Evolutionary conservation across 257 asterid species (phyloP), one percentile per base, ranked within the genome.

Genomic region (Oldenlandia corymbosa): DNA sequence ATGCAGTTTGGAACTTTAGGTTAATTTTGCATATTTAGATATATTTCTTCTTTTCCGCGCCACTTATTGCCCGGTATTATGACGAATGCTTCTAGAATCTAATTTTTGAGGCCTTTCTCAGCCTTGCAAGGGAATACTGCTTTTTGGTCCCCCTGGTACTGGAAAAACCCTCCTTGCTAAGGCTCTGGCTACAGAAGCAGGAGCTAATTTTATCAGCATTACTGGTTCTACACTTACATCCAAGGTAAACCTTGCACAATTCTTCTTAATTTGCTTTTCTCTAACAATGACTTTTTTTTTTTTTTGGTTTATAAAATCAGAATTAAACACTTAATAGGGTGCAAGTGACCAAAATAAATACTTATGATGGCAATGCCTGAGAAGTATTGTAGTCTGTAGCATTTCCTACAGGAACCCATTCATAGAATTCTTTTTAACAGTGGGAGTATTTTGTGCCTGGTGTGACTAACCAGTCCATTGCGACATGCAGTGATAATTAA

Each of bases 91-190:
- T 28, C 45, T 62, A 52, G 24, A 53, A 20, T 55, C 28, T 62
- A 54, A 53, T 69, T 53, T 6, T 27, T 49, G 7, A 32, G 4
- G 31, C 52, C 57, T 57, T 65, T 43, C 16, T 75, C 88, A 93
- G 99, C 99, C 99, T 72, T 93, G 99, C 94, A 93, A 93, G 81
- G 99, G 99, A 30, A 83, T 93, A 69, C 80, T 93, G 75, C 97
- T 93, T 50, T 90, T 93, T 74, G 99, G 99, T 14, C 99, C 99
- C 62, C 99, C 99, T 34, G 99, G 99, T 67, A 93, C 99, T 48
- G 99, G 99, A 58, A 93, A 93, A 80, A 93, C 99, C 52, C 99
- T 93, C 73, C 79, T 93, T 62, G 99, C 97, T 5, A 93, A 93
- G 76, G 99, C 99, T 0, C 96, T 90, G 69, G 99, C 99, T 59